phyloP scores from a whole-genome alignment of 164 flowering plant genomes.

The Nymphaea thermarum region DNA sequence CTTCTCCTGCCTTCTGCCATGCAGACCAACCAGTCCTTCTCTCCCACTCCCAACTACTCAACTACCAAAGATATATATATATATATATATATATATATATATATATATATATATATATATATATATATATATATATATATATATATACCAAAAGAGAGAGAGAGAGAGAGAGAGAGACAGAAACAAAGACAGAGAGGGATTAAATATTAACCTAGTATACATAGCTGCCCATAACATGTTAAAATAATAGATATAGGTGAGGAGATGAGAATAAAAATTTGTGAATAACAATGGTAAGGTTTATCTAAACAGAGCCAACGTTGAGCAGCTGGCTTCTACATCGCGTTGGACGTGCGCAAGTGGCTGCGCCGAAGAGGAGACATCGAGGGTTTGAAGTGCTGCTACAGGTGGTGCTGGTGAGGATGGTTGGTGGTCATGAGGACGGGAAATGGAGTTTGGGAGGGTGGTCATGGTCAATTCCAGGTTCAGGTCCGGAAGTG shows the following conservation, averaged over 20 bases:
- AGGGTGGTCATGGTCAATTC: not conserved
- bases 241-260: no score
- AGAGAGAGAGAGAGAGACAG: not conserved
- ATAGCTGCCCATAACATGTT: no score
- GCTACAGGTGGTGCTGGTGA: not conserved
- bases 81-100: no score
- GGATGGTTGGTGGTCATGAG: not conserved
- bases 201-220: not conserved
- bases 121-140: no score
- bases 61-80: not conserved
- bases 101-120: no score
- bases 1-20: not conserved
- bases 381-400: no score
- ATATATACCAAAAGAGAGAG: not conserved
- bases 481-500: slow-evolving; percentile 21
- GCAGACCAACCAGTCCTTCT: not conserved
- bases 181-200: not conserved
- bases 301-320: not conserved
- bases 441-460: not conserved
- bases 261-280: not conserved
- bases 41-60: not conserved
- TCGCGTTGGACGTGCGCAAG: not conserved
- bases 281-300: not conserved
- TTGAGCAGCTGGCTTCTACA: not conserved
- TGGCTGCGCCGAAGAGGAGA: not conserved